phyloP scores from a whole-genome alignment of 2,329 filamentous ascomycete genomes.

The Colletotrichum truncatum region DNA sequence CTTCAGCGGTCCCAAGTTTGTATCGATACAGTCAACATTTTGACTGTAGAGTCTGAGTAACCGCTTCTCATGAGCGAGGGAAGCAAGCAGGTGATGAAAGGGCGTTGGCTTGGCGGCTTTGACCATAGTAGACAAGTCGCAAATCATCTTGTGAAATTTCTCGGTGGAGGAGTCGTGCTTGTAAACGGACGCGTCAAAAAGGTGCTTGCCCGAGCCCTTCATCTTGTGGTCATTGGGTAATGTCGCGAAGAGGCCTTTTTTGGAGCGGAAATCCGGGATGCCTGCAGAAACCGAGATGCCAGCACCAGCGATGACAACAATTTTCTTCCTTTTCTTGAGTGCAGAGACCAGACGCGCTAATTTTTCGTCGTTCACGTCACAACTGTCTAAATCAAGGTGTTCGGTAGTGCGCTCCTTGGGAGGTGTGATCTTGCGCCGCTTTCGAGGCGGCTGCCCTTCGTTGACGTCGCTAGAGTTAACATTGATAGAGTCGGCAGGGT shows the following conservation, averaged over 20 bases:
- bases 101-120: constrained; percentile 81
- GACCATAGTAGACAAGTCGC: constrained; percentile 83
- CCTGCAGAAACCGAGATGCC: constrained; percentile 97
- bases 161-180: constrained; percentile 88
- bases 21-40: constrained; percentile 96
- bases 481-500: constrained; percentile 29
- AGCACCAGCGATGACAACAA: constrained; percentile 94
- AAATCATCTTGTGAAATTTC: constrained; percentile 96
- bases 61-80: constrained; percentile 85
- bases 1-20: constrained; percentile 78
- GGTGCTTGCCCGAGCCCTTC: constrained; percentile 91
- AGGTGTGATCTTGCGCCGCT: constrained; percentile 75
- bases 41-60: constrained; percentile 93
- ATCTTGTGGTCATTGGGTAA: constrained; percentile 88
- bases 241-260: constrained; percentile 86
- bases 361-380: constrained; percentile 57
- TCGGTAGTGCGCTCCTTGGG: constrained; percentile 78
- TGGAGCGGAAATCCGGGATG: constrained; percentile 96
- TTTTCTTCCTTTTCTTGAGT: constrained; percentile 90
- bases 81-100: constrained; percentile 94
- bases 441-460: constrained; percentile 75
- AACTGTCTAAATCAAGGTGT: constrained; percentile 74
- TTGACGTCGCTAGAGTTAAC: constrained; percentile 60
- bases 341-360: constrained; percentile 78
- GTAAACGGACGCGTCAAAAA: constrained; percentile 98